Conservation (phyloP, 768 basidiomycete genomes). For the Tricholoma furcatifolium region DNA sequence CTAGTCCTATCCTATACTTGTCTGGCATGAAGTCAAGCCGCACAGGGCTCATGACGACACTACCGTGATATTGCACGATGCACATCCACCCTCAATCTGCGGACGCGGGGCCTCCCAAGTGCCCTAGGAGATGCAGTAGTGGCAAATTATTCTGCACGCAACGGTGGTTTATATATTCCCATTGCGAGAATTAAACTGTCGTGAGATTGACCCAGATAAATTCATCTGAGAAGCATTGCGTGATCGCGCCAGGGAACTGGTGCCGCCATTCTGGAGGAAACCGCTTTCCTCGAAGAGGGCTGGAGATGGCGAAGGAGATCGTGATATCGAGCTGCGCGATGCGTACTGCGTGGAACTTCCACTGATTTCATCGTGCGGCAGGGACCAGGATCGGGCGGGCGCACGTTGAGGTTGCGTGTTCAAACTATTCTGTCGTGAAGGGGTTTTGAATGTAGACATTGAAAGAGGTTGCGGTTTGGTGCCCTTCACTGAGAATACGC, state of each 20-base stretch:
- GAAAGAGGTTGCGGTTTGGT: conserved; percentile 22
- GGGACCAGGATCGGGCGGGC: conserved; percentile 37
- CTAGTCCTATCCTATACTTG: too few relatives aligned
- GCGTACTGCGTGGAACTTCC: conserved; percentile 38
- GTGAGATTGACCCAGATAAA: conserved; percentile 50
- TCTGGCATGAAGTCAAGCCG: too few relatives aligned
- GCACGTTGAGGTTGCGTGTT: conserved; percentile 24
- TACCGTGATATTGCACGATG: too few relatives aligned
- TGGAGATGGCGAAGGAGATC: conserved; percentile 49
- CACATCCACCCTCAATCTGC: too few relatives aligned
- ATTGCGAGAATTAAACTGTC: conserved; percentile 23
- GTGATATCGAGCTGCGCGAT: conserved; percentile 33
- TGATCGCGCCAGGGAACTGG: conserved; percentile 53
- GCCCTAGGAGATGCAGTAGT: background rate
- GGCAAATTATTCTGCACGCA: background rate
- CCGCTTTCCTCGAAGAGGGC: conserved; percentile 36
- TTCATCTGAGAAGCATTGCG: conserved; percentile 68
- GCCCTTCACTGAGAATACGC: conserved; percentile 28
- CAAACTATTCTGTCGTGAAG: conserved; percentile 23
- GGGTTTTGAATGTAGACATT: conserved; percentile 25
- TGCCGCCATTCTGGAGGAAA: conserved; percentile 28
- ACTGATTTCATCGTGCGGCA: conserved; percentile 26
- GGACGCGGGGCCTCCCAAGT: too few relatives aligned
- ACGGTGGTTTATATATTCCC: background rate
- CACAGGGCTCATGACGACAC: too few relatives aligned